These are phyloP conservation scores for Gautieria morchelliformis DNA, from an alignment of 768 basidiomycete species.

Conservation along the genomic window DNA sequence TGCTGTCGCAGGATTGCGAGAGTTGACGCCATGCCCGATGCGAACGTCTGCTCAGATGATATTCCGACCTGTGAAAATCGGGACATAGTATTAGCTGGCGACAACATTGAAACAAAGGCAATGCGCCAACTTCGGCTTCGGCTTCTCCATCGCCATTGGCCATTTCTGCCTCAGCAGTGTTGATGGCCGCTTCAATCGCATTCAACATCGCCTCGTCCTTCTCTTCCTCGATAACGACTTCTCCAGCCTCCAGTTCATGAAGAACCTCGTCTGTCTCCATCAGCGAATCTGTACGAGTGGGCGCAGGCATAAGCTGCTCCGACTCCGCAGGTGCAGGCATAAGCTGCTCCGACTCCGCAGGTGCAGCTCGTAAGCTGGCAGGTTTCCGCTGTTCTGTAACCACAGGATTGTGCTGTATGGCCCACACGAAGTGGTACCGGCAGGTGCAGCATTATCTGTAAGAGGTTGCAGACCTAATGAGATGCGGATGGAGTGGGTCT, in stretches of 20 bases:
- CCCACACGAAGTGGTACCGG: slow-evolving; percentile 82
- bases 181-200: no score
- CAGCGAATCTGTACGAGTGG: slow-evolving; percentile 14
- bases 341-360: slow-evolving; percentile 11
- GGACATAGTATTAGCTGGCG: background rate
- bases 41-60: slow-evolving; percentile 68
- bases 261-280: no score
- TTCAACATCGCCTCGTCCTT: no score
- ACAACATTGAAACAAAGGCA: slow-evolving; percentile 23
- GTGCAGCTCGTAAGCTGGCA: slow-evolving; percentile 19
- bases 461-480: slow-evolving; percentile 90
- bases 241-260: slow-evolving; percentile 76
- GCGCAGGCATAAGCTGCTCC: slow-evolving; percentile 16
- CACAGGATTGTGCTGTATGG: slow-evolving; percentile 59
- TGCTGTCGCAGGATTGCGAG: slow-evolving; percentile 89
- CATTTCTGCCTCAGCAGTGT: slow-evolving; percentile 45
- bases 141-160: slow-evolving; percentile 23
- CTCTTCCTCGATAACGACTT: slow-evolving; percentile 74
- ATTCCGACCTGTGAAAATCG: slow-evolving; percentile 41
- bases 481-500: slow-evolving; percentile 93
- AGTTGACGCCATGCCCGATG: no score
- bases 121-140: no score
- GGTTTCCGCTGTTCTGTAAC: slow-evolving; percentile 37
- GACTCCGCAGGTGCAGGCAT: slow-evolving; percentile 19
- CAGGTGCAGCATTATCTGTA: slow-evolving; percentile 65